These are phyloP conservation scores for Hyphopichia pseudoburtonii DNA, from an alignment of 1,139 yeast genomes.

Conservation along the genomic window DNA sequence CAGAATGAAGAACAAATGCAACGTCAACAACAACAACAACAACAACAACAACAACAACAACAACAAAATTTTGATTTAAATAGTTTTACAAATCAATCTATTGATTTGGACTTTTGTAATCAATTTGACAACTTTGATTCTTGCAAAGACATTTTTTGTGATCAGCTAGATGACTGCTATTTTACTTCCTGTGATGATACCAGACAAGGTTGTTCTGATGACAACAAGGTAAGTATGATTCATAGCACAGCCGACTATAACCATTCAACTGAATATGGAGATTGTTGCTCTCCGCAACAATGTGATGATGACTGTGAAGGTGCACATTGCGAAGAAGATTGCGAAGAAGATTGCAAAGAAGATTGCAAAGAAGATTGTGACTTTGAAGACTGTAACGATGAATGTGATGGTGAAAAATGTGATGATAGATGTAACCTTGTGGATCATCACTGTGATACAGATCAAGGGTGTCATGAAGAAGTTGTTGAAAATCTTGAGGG, in stretches of 20 bases:
- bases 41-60: constrained; percentile 2
- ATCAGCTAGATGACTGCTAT: constrained; percentile 48
- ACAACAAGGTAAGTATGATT: neutral
- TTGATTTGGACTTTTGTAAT: constrained; percentile 17
- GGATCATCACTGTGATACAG: no score
- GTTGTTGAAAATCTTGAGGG: constrained; percentile 11
- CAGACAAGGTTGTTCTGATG: constrained; percentile 6
- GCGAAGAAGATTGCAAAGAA: constrained; percentile 5
- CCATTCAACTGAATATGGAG: constrained; percentile 2
- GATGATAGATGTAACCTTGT: no score
- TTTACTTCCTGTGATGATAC: constrained; percentile 34
- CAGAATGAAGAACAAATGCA: constrained; percentile 60
- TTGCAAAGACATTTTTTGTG: constrained; percentile 46
- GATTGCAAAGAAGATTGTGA: constrained; percentile 4
- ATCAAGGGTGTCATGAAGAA: constrained; percentile 20
- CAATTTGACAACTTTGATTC: constrained; percentile 28
- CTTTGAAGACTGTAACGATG: constrained; percentile 3
- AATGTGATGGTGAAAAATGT: no score
- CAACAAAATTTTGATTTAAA: no score
- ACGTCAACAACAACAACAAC: constrained; percentile 34
- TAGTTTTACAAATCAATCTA: constrained; percentile 4
- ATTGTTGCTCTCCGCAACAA: no score
- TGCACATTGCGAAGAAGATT: constrained; percentile 1
- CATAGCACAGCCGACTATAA: neutral
- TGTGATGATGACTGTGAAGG: constrained; percentile 1